A percentile compares a stretch with the other conserved stretches of the same genome.
Evolutionary conservation across 148 eudicot genomes (phyloP).

Genomic region (Dysphania ambrosioides): DNA sequence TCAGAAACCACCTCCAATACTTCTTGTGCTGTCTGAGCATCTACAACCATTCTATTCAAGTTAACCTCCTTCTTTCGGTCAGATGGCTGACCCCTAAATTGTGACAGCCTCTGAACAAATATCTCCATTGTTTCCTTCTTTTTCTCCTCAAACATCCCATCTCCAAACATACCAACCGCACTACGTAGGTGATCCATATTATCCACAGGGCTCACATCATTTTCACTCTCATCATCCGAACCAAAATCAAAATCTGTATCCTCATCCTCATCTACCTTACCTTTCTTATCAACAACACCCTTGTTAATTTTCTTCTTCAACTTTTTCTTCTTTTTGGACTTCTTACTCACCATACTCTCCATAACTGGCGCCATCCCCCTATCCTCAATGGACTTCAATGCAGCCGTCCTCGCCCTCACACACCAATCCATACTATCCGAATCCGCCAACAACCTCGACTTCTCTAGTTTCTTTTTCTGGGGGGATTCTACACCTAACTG

Average conservation of each 20-base stretch:
- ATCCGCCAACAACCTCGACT: slow-evolving; percentile 43
- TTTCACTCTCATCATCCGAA: slow-evolving; percentile 43
- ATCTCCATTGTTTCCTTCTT: slow-evolving; percentile 61
- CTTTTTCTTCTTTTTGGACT: slow-evolving; percentile 53
- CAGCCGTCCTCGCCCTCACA: slow-evolving; percentile 82
- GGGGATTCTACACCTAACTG: slow-evolving; percentile 25
- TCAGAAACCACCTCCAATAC: slow-evolving; percentile 73
- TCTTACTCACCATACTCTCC: slow-evolving; percentile 44
- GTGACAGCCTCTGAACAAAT: slow-evolving; percentile 75
- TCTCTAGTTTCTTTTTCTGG: slow-evolving; percentile 44
- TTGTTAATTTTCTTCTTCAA: slow-evolving; percentile 50
- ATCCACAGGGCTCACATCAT: slow-evolving; percentile 21
- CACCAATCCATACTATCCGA: slow-evolving; percentile 86
- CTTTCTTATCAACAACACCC: slow-evolving; percentile 28
- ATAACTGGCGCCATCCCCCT: slow-evolving; percentile 58
- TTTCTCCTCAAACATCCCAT: slow-evolving; percentile 76
- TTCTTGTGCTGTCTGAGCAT: slow-evolving; percentile 79
- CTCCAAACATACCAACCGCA: slow-evolving; percentile 61
- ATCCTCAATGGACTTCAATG: slow-evolving; percentile 75
- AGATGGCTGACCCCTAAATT: slow-evolving; percentile 63
- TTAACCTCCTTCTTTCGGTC: slow-evolving; percentile 75
- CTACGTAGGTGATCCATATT: slow-evolving; percentile 32
- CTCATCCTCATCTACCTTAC: slow-evolving; percentile 26
- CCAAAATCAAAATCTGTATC: slow-evolving; percentile 30
- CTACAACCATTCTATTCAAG: slow-evolving; percentile 64